Evolutionary conservation across 1,139 yeast genomes (phyloP), one percentile per base, ranked within the genome.

Genomic region (Sugiyamaella xylanicola): DNA sequence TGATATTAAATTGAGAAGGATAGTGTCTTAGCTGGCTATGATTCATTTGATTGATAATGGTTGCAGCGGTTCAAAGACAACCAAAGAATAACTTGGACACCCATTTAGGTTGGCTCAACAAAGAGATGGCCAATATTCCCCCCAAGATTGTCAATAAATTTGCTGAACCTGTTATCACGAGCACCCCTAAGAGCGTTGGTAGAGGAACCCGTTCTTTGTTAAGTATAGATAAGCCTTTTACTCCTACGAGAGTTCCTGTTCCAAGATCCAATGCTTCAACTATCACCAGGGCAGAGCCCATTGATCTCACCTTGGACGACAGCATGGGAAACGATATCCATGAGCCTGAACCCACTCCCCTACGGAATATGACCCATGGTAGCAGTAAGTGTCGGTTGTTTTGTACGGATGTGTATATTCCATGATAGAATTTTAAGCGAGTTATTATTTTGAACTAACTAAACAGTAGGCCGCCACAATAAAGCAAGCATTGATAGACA

Each of bases 31-130:
- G 9, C 29, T 25, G 29, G 29, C 29, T 25, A 25, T 11, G 37
- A 32, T 32, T 32, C 21, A 21, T 32, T 9, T 3, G 35, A 19
- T 16, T 17, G 8, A 35, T 20, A 36, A 46, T 46, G 50, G 11
- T 35, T 7, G 40, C 32, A 11, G 13, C 32, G 32, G 27, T 36
- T 37, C 50, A 46, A n/a, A 40, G 20, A 15, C 42, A 35, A 19
- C 52, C 52, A 15, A 48, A 39, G 39, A 48, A 48, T 41, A 48
- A 48, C 29, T 27, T 48, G 13, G 45, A 32, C 20, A 27, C 39
- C 17, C 46, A 48, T 15, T 27, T 48, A 4, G n/a, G 27, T 4
- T 48, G 52, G 52, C 20, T 48, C 22, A 20, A 35, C 4, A 11
- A 48, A 9, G 22, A 29, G 4, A 40, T 15, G 37, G 52, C 52